phyloP scores from a whole-genome alignment of 768 basidiomycete genomes.

The Mycena galopus region DNA sequence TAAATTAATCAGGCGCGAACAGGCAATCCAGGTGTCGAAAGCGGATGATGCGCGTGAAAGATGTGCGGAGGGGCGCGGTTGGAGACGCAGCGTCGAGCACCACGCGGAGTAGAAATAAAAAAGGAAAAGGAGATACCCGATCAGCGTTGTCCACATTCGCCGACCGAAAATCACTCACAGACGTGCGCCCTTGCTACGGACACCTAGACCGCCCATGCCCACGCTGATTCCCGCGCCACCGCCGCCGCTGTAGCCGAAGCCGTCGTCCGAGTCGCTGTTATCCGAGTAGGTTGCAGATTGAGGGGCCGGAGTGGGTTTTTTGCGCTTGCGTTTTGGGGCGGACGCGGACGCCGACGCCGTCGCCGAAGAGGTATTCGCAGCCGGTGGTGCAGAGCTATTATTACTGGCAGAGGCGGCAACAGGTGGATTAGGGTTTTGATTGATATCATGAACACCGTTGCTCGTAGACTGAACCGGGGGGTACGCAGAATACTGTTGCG shows the following conservation, averaged over 20 bases:
- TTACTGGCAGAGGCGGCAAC: conserved; percentile 29
- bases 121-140: conserved; percentile 45
- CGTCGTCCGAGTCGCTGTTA: conserved; percentile 55
- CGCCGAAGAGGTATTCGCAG: conserved; percentile 16
- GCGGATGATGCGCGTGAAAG: background rate
- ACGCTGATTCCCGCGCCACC: conserved; percentile 58
- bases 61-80: background rate
- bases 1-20: background rate
- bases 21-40: conserved; percentile 10
- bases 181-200: conserved; percentile 43
- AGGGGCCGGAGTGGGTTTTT: conserved; percentile 39
- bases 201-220: conserved; percentile 61
- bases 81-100: too few species aligned
- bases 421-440: conserved; percentile 18
- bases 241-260: conserved; percentile 40
- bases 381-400: too few species aligned
- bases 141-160: conserved; percentile 35
- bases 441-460: conserved; percentile 30
- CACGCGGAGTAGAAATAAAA: conserved; percentile 9
- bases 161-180: conserved; percentile 28
- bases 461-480: conserved; percentile 31
- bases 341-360: conserved; percentile 15
- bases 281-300: conserved; percentile 38
- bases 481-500: conserved; percentile 28
- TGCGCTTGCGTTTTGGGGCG: conserved; percentile 46